Conservation (phyloP, 2,329 filamentous ascomycete species). For the Phialophora macrospora region DNA sequence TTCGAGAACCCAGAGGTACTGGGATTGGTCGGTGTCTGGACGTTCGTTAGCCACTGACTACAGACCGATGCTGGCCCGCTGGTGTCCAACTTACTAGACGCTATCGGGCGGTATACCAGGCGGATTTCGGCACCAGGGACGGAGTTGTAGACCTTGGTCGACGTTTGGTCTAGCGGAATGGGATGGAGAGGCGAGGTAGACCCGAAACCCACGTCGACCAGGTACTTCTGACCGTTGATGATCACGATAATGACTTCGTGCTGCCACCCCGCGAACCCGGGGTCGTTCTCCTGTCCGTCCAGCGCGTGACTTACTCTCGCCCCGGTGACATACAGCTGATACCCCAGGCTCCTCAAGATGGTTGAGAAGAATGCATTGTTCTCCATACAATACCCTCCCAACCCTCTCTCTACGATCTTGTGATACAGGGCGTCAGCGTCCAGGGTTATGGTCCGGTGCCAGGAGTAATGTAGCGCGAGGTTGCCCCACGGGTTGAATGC, state of each 20-base stretch:
- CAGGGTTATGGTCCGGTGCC: conserved; percentile 55
- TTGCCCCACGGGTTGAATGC: conserved; percentile 62
- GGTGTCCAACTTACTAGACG: conserved; percentile 10
- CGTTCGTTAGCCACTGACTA: background rate
- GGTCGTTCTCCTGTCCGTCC: conserved; percentile 45
- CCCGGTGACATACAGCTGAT: conserved; percentile 60
- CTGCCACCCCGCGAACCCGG: conserved; percentile 55
- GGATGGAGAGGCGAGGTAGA: conserved; percentile 40
- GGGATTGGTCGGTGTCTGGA: conserved; percentile 25
- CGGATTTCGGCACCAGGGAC: conserved; percentile 63
- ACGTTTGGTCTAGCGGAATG: conserved; percentile 37
- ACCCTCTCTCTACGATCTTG: conserved; percentile 57
- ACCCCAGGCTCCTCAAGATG: conserved; percentile 59
- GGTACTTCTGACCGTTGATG: conserved; percentile 54
- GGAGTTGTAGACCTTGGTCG: conserved; percentile 43
- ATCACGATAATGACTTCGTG: conserved; percentile 68
- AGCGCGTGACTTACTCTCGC: conserved; percentile 52
- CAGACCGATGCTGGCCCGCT: no score
- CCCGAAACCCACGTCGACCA: conserved; percentile 40
- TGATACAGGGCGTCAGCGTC: conserved; percentile 57
- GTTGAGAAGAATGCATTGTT: conserved; percentile 60
- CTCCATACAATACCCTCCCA: conserved; percentile 68
- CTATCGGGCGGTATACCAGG: conserved; percentile 55
- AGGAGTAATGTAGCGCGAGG: conserved; percentile 60
- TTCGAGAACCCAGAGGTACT: conserved; percentile 30